Evolutionary conservation across 139 green algal genomes (phyloP).

Genomic region (Zygnema circumcarinatum): DNA sequence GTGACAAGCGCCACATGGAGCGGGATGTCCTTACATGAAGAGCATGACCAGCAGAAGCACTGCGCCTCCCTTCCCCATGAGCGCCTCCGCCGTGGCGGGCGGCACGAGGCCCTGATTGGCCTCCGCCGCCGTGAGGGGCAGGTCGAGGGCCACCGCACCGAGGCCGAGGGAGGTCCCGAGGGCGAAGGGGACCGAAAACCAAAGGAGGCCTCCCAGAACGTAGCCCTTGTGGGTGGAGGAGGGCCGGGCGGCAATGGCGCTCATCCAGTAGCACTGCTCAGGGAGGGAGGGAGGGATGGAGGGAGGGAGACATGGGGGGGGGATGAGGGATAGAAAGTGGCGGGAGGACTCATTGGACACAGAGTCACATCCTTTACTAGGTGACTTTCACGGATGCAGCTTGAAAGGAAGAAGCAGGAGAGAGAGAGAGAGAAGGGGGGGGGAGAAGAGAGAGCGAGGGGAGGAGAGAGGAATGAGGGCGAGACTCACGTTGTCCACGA

Average conservation of each 20-base stretch:
- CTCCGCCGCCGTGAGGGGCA: constrained; percentile 81
- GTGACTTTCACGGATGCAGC: no score
- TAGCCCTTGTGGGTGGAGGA: constrained; percentile 77
- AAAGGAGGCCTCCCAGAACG: constrained; percentile 46
- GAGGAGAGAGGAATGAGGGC: neutral
- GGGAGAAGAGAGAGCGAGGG: neutral
- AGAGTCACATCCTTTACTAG: no score
- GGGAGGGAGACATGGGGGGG: neutral
- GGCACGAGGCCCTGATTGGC: constrained; percentile 82
- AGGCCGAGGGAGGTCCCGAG: constrained; percentile 90
- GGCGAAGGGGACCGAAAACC: constrained; percentile 95
- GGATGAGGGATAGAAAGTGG: constrained; percentile 11
- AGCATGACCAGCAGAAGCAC: constrained; percentile 82
- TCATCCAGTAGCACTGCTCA: constrained; percentile 84
- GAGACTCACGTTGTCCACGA: constrained; percentile 73
- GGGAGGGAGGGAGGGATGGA: neutral
- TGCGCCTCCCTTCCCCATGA: constrained; percentile 84
- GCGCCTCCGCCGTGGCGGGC: constrained; percentile 77
- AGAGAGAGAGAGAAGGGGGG: constrained; percentile 20
- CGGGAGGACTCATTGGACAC: no score
- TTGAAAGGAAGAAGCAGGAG: neutral
- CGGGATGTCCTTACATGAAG: constrained; percentile 64
- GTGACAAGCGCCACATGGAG: no score
- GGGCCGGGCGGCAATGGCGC: constrained; percentile 87
- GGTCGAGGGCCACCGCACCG: constrained; percentile 80